phyloP scores from a whole-genome alignment of 1,284 basidiomycete genomes.

The Exobasidium rhododendri region DNA sequence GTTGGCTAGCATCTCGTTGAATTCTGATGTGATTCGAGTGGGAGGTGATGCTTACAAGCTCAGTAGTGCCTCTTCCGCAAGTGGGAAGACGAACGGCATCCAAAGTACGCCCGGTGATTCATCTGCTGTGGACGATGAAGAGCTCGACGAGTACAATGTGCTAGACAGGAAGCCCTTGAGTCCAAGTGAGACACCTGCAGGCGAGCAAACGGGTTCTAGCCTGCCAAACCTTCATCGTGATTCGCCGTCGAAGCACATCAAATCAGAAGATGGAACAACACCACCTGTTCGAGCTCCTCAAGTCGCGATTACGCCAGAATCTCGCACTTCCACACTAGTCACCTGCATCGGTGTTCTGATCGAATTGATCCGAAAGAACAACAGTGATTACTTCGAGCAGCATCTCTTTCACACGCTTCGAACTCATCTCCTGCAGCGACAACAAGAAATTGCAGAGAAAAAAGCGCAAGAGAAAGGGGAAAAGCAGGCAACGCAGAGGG shows the following conservation, averaged over 20 bases:
- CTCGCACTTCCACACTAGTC: constrained; percentile 79
- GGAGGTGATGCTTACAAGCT: constrained; percentile 9
- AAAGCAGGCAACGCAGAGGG: constrained; percentile 1
- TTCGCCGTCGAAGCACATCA: constrained; percentile 44
- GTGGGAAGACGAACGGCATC: constrained; percentile 12
- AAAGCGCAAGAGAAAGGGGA: constrained; percentile 19
- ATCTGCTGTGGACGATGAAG: constrained; percentile 48
- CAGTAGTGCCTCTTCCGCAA: too few species aligned
- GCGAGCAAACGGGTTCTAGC: constrained; percentile 20
- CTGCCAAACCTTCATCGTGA: constrained; percentile 33
- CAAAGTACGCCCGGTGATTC: constrained; percentile 18
- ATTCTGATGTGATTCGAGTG: not conserved
- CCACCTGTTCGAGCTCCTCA: constrained; percentile 38
- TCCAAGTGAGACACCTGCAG: constrained; percentile 22
- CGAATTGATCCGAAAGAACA: constrained; percentile 96
- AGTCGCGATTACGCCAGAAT: constrained; percentile 59
- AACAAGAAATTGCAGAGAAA: constrained; percentile 62
- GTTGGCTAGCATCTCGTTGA: constrained; percentile 22
- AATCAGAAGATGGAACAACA: constrained; percentile 27
- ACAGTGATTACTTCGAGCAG: constrained; percentile 97
- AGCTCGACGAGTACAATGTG: constrained; percentile 38
- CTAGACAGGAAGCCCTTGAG: constrained; percentile 14
- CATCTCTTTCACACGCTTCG: constrained; percentile 94
- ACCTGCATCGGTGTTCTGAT: constrained; percentile 86
- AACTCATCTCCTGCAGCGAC: constrained; percentile 80